Percentiles rank a stretch among this genome's conserved stretches.
phyloP scores from a whole-genome alignment of 2,329 filamentous ascomycete genomes.

The Corniculantispora saksenae region DNA sequence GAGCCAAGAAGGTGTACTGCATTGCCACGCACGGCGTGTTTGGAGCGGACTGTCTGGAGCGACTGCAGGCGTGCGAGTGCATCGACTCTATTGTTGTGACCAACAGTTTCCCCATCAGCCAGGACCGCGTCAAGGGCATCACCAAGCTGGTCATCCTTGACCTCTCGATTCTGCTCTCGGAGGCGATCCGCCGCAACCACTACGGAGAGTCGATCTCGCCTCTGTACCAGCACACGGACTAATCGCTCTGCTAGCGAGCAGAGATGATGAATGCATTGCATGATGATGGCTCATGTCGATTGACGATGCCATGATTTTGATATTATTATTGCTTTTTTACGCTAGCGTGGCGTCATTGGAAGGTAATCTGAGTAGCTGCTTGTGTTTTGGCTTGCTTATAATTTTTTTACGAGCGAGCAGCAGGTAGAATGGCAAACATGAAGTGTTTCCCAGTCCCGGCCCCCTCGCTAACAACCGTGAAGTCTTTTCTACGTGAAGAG shows the following conservation, averaged over 20 bases:
- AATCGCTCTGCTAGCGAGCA: conserved; percentile 24
- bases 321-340: conserved; percentile 21
- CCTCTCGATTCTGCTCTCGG: conserved; percentile 81
- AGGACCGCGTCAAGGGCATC: conserved; percentile 67
- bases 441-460: conserved; percentile 16
- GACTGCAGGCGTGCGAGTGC: conserved; percentile 88
- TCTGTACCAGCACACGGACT: conserved; percentile 69
- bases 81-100: conserved; percentile 95
- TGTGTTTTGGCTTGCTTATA: conserved; percentile 1
- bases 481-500: conserved; percentile 23
- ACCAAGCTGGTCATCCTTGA: conserved; percentile 89
- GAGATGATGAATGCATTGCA: conserved; percentile 20
- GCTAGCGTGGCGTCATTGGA: conserved; percentile 40
- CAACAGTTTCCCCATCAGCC: conserved; percentile 91
- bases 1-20: conserved; percentile 92
- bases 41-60: conserved; percentile 82
- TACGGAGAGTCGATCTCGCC: conserved; percentile 82
- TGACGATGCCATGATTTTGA: conserved; percentile 15
- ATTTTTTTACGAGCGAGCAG: not conserved
- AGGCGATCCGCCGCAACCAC: conserved; percentile 94
- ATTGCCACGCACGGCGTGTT: conserved; percentile 97
- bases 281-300: conserved; percentile 21
- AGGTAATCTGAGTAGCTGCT: conserved; percentile 16
- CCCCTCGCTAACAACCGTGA: conserved; percentile 9
- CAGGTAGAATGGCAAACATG: conserved; percentile 21